Base-by-base conservation (phyloP, 2,329 filamentous ascomycete genomes). In the Cercospora sp. region DNA sequence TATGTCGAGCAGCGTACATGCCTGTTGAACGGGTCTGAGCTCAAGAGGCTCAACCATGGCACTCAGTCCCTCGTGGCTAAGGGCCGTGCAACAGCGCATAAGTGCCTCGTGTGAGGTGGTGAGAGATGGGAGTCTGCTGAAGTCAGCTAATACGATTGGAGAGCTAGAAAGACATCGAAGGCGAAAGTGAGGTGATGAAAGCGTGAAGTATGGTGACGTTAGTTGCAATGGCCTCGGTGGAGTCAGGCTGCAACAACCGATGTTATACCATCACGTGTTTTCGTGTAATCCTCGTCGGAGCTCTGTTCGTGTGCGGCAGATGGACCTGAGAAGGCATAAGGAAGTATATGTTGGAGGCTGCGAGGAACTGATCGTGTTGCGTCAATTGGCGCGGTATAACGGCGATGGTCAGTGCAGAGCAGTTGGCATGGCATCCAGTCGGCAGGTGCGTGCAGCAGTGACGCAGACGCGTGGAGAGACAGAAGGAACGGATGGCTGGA, bases 391-490 rank as follows among this genome's bases (percentile, higher is more conserved):
- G 36, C 36, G 2, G 16, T 42, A 7, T n/a, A 42, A 42, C 16
- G 36, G 36, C 36, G 16, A 42, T 42, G 36, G 36, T 42, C 36
- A 42, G 36, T 42, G 36, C 36, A 42, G 36, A n/a, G 36, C 36
- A 42, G 36, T 42, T 42, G 36, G 36, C 36, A 42, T 42, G 36
- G 36, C 36, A n/a, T 42, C 33, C 4, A 5, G 33, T 36, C 36
- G 36, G 36, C 36, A 42, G 36, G 36, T 42, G 36, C 36, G 36
- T 42, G 48, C 48, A 53, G 48, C 48, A 53, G 26, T 53, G 48
- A 53, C 48, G 48, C 48, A 53, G 59, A 45, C 40, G 59, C 59
- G 60, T 30, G 31, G 36, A 45, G 18, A 65, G 45, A n/a, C 36
- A 42, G 36, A 42, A 42, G 36, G 36, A 42, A 42, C 36, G 36